These are phyloP conservation scores for Venturia nashicola DNA, from an alignment of 2,329 filamentous ascomycete genomes.

Conservation along the genomic window DNA sequence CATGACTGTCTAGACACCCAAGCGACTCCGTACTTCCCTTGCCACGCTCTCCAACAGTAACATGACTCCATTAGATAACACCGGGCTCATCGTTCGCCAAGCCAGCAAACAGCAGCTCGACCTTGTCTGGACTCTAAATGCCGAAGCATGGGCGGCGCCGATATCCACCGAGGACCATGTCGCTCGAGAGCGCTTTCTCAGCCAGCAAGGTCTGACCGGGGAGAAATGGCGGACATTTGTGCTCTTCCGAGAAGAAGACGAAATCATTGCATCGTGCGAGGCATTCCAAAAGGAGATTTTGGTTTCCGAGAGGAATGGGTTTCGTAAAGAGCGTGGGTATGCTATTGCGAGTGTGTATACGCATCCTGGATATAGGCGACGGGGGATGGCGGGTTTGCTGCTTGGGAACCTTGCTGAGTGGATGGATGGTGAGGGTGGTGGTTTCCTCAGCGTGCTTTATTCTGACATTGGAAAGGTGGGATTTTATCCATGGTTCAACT, in stretches of 20 bases:
- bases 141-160: neutral
- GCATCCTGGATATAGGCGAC: neutral
- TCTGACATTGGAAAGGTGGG: conserved; percentile 2
- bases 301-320: neutral
- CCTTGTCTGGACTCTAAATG: conserved; percentile 1
- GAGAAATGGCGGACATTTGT: neutral
- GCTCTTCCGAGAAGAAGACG: neutral
- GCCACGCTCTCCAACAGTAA: neutral
- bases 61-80: neutral
- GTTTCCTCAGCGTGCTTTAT: neutral
- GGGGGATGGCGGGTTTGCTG: neutral
- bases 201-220: neutral
- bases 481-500: neutral
- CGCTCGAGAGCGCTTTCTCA: neutral
- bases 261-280: neutral
- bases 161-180: neutral
- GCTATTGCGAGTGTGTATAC: conserved; percentile 5
- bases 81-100: neutral
- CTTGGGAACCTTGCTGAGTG: neutral
- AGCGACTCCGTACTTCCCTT: neutral
- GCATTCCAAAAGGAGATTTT: neutral
- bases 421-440: conserved; percentile 1
- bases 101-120: neutral
- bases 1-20: neutral
- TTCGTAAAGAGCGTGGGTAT: neutral